Evolutionary conservation across 805 yeast species (phyloP), one percentile per base, ranked within the genome.

Genomic region (Saccharomycopsis capsularis): DNA sequence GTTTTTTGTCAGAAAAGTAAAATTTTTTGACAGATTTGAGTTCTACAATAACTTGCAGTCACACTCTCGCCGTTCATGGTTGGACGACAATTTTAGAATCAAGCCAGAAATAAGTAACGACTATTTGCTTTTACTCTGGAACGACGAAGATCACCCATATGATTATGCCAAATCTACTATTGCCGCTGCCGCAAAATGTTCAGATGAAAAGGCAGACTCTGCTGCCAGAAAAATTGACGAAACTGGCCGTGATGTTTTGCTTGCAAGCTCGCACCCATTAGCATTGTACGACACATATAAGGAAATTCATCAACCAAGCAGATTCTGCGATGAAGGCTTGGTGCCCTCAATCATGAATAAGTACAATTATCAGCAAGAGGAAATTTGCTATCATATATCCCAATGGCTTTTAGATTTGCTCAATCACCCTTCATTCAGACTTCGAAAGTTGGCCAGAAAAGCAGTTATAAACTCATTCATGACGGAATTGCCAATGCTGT

Each of bases 101-200:
- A 32, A 23, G 21, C 30, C 50, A 11, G 50, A 51, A n/a, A 42
- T 55, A 24, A 22, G 18, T 32, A 57, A 63, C 19, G 63, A 67
- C 13, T 80, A 74, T 66, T 64, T 68, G 38, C 67, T 84, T 29
- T 59, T 81, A 21, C 67, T 83, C n/a, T 85, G 90, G 84, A 85
- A 85, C 61, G 95, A 85, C 59, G 93, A 85, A 57, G 71, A 69
- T 55, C 93, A 85, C 58, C 75, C 78, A 56, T 76, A 73, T 55
- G 67, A 71, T 2, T 75, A 77, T 50, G 85, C 85, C 1, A 68
- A 67, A 16, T 61, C 63, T 11, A 77, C 79, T 3, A 69, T 81
- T 34, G 55, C 56, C 3, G 60, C 61, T 11, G 48, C 25, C 16
- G 25, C n/a, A 18, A 35, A 25, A 27, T 18, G 18, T 30, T 13